Evolutionary conservation across 2,329 filamentous ascomycete species (phyloP).

Genomic region (Trichoderma harzianum): DNA sequence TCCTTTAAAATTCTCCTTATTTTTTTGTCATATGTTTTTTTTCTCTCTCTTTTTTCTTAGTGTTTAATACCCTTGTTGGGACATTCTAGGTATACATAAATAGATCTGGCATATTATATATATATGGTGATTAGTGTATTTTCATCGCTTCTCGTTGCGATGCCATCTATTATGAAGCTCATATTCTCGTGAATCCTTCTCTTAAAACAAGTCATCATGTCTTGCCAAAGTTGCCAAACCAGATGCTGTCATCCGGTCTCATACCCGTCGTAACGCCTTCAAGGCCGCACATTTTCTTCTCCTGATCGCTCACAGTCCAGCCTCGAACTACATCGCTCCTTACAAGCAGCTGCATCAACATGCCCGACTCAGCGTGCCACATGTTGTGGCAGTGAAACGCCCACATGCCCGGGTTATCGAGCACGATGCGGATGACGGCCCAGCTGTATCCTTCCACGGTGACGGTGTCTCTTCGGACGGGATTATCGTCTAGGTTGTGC

Average conservation of each 20-base stretch:
- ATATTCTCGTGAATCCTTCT: neutral
- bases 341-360: slow-evolving; percentile 56
- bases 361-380: slow-evolving; percentile 57
- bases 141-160: neutral
- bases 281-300: slow-evolving; percentile 29
- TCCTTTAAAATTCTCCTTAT: slow-evolving; percentile 1
- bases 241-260: slow-evolving; percentile 35
- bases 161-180: neutral
- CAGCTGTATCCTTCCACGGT: slow-evolving; percentile 54
- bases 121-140: neutral
- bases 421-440: slow-evolving; percentile 51
- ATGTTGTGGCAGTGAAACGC: slow-evolving; percentile 57
- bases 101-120: slow-evolving; percentile 7
- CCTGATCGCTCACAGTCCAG: slow-evolving; percentile 27
- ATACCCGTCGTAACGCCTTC: slow-evolving; percentile 32
- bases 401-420: slow-evolving; percentile 58
- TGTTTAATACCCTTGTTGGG: slow-evolving; percentile 10
- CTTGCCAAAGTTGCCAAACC: slow-evolving; percentile 33
- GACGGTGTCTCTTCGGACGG: slow-evolving; percentile 41
- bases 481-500: slow-evolving; percentile 29
- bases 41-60: slow-evolving; percentile 5
- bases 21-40: neutral
- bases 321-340: slow-evolving; percentile 27
- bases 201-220: neutral
- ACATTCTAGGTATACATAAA: slow-evolving; percentile 1